phyloP scores from a whole-genome alignment of 345 rosid genomes.

The Nasturtium officinale region DNA sequence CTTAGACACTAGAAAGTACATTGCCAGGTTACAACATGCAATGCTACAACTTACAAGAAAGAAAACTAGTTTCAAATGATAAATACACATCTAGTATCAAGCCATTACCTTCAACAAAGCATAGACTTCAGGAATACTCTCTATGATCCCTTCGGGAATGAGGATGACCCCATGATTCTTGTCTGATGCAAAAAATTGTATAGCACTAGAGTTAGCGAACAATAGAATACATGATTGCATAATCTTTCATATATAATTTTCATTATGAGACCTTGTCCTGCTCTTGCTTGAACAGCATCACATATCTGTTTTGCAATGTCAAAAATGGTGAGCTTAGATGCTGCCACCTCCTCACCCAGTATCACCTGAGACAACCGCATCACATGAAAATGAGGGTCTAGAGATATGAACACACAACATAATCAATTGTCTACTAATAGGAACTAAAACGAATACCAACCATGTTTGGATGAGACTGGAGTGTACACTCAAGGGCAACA shows the following conservation, averaged over 20 bases:
- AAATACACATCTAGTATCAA: conserved; percentile 12
- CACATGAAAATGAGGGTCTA: conserved; percentile 18
- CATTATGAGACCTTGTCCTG: conserved; percentile 62
- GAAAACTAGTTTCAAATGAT: conserved; percentile 8
- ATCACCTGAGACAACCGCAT: conserved; percentile 59
- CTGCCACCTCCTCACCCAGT: conserved; percentile 98
- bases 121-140: conserved; percentile 95
- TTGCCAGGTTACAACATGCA: background rate
- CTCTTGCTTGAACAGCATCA: conserved; percentile 97
- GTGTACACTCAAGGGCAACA: conserved; percentile 97
- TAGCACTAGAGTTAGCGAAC: conserved; percentile 32
- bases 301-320: conserved; percentile 88
- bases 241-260: conserved; percentile 19
- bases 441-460: conserved; percentile 48
- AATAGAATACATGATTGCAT: conserved; percentile 13
- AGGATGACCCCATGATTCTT: conserved; percentile 95
- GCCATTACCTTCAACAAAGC: conserved; percentile 80
- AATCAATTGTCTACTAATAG: background rate
- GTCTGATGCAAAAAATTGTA: conserved; percentile 51
- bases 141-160: conserved; percentile 96
- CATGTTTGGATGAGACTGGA: conserved; percentile 98
- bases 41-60: background rate
- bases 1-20: conserved; percentile 6
- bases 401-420: background rate
- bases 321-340: conserved; percentile 94